A percentile compares a stretch with the other conserved stretches of the same genome.
Conservation (phyloP, 2,329 filamentous ascomycete genomes). For the Ascochyta lentis region DNA sequence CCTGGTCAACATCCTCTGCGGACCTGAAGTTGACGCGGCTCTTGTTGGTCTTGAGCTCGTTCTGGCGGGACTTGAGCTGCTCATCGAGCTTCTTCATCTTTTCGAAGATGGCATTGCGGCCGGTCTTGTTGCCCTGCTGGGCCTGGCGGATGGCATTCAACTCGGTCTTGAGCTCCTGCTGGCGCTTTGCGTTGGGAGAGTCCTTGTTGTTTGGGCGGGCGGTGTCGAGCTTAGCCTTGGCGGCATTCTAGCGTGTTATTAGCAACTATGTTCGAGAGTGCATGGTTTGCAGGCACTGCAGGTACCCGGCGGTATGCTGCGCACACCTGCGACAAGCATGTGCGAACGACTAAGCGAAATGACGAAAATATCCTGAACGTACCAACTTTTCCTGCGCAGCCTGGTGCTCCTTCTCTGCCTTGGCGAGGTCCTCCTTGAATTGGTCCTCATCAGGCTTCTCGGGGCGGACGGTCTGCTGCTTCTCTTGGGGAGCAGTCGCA, state of each 20-base stretch:
- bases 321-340: conserved; percentile 5
- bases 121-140: conserved; percentile 86
- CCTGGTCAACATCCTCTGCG: conserved; percentile 82
- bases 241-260: conserved; percentile 68
- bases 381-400: conserved; percentile 75
- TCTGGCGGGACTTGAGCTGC: conserved; percentile 82
- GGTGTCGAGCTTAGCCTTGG: conserved; percentile 87
- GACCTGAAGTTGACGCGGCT: conserved; percentile 85
- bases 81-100: conserved; percentile 93
- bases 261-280: conserved; percentile 8
- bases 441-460: conserved; percentile 85
- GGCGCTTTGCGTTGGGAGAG: conserved; percentile 79
- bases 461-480: conserved; percentile 64
- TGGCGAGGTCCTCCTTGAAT: conserved; percentile 79
- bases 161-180: conserved; percentile 83
- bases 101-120: conserved; percentile 78
- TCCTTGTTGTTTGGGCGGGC: conserved; percentile 83
- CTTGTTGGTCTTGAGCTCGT: conserved; percentile 85
- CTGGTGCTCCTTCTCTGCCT: conserved; percentile 86
- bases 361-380: conserved; percentile 39
- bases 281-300: conserved; percentile 14
- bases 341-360: conserved; percentile 8
- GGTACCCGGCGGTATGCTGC: conserved; percentile 20
- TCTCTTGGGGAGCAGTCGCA: conserved; percentile 41
- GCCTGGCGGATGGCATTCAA: conserved; percentile 83